Evolutionary conservation across 305 asterid genomes (phyloP).

Genomic region (Withania somnifera): DNA sequence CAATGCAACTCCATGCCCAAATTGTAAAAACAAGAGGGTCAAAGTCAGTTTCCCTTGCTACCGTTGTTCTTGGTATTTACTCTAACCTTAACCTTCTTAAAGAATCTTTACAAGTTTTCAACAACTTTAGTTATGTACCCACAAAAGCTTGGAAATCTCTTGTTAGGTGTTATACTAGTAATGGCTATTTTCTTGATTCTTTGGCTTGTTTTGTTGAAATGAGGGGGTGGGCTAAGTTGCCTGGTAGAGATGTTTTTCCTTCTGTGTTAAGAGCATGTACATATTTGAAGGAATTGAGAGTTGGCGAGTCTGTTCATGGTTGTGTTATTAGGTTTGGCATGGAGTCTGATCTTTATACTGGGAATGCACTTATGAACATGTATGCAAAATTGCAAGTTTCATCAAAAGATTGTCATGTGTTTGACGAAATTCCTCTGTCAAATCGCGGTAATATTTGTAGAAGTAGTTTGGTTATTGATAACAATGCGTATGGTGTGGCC

Average conservation of each 20-base stretch:
- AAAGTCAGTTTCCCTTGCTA: slow-evolving; percentile 15
- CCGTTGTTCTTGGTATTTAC: slow-evolving; percentile 53
- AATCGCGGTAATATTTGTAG: background rate
- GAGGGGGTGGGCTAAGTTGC: slow-evolving; percentile 49
- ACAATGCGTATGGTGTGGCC: background rate
- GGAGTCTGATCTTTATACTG: slow-evolving; percentile 62
- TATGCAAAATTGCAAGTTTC: slow-evolving; percentile 54
- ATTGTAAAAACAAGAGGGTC: slow-evolving; percentile 31
- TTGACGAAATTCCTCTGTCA: background rate
- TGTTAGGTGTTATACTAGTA: slow-evolving; percentile 59
- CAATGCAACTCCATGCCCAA: slow-evolving; percentile 75
- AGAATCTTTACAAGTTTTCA: slow-evolving; percentile 49
- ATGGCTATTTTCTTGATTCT: slow-evolving; percentile 39
- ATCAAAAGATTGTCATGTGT: slow-evolving; percentile 12
- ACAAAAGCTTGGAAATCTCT: slow-evolving; percentile 76
- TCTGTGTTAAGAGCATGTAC: slow-evolving; percentile 61
- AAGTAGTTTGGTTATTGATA: background rate
- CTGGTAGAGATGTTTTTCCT: slow-evolving; percentile 71
- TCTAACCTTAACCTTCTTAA: slow-evolving; percentile 53
- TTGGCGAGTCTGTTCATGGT: slow-evolving; percentile 73
- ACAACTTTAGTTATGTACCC: slow-evolving; percentile 28
- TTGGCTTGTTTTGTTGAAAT: slow-evolving; percentile 45
- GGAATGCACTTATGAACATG: slow-evolving; percentile 79
- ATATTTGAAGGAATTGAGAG: slow-evolving; percentile 43
- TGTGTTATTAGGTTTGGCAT: slow-evolving; percentile 54